Percentiles rank a stretch among this genome's conserved stretches.
Evolutionary conservation across 2,329 filamentous ascomycete species (phyloP).

Genomic region (Fusarium nematophilum): DNA sequence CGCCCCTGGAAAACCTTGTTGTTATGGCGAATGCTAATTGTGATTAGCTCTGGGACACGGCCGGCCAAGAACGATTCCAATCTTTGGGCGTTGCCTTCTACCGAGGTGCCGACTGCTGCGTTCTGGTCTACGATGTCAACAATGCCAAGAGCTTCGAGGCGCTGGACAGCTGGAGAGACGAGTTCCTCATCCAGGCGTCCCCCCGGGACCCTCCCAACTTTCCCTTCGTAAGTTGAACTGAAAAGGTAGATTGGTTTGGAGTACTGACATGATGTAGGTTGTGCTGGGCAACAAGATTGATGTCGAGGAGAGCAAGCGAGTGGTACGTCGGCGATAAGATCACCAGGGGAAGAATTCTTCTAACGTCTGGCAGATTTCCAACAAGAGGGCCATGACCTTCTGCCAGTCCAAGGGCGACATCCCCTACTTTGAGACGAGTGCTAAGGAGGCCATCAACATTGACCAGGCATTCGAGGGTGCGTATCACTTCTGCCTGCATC

Average conservation of each 20-base stretch:
- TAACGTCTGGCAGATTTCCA: slow-evolving; percentile 75
- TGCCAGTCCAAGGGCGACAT: slow-evolving; percentile 98
- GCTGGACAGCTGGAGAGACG: slow-evolving; percentile 97
- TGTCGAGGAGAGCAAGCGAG: slow-evolving; percentile 96
- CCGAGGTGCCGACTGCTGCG: slow-evolving; percentile 96
- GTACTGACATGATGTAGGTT: slow-evolving; percentile 65
- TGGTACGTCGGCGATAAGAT: slow-evolving; percentile 60
- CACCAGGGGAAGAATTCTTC: not conserved
- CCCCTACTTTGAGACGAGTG: slow-evolving; percentile 98
- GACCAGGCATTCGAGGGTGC: slow-evolving; percentile 81
- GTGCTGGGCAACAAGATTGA: slow-evolving; percentile 99
- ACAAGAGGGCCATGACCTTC: slow-evolving; percentile 95
- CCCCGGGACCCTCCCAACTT: slow-evolving; percentile 97
- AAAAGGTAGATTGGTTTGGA: not conserved
- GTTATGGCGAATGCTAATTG: slow-evolving; percentile 14
- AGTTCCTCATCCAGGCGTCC: slow-evolving; percentile 97
- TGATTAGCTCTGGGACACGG: slow-evolving; percentile 94
- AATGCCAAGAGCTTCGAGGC: slow-evolving; percentile 99
- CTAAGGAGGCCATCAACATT: slow-evolving; percentile 98
- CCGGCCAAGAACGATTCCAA: slow-evolving; percentile 97
- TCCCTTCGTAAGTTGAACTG: slow-evolving; percentile 83
- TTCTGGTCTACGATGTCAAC: slow-evolving; percentile 98
- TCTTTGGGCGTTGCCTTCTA: slow-evolving; percentile 98
- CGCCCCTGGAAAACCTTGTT: slow-evolving; percentile 15
- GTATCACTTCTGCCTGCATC: slow-evolving; percentile 21